Base-by-base conservation (phyloP, 768 basidiomycete genomes). In the Pseudohyphozyma bogoriensis region DNA sequence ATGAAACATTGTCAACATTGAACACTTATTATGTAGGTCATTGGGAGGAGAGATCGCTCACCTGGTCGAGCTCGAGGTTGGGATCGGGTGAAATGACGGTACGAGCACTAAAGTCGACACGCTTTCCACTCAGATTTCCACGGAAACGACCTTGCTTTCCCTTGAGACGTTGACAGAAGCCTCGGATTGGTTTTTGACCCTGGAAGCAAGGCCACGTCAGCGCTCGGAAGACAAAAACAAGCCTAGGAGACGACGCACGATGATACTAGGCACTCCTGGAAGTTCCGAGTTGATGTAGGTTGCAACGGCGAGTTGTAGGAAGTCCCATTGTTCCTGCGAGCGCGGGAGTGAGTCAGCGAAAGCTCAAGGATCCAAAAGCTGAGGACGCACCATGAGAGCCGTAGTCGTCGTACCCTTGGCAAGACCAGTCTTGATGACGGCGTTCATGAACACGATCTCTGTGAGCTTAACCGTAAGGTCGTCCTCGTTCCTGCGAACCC, bases 71-170 rank as follows among this genome's bases (percentile, higher is more conserved):
- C 53, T 89, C 85, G 65, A 99, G 77, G 72, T 97, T 99, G n/a
- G 95, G 95, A 74, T 99, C 95, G 1, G 95, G 95, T 2, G 91
- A 93, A 71, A 99, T 99, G 73, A 99, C 95, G 10, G 95, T 99
- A 68, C 95, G 86, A 8, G 84, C 93, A 0, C 92, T 96, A 72
- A 97, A 97, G 73, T 99, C 95, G 65, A 99, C 95, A 73, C 95
- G 90, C 74, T 99, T 99, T 64, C 95, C 95, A 0, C 92, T 96
- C 11, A 99, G 79, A 72, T 99, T 99, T 26, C 95, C 95, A 72
- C 95, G 82, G 76, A 99, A 97, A 50, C 95, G 91, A 69, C 95
- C 95, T 73, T 97, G 93, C 72, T 99, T 99, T 39, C 95, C 95
- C 76, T 99, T 99, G 52, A 99, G 77, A 4, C 95, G 87, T 70